phyloP scores from a whole-genome alignment of 73 alveolate genomes.

The Tetrahymena thermophila region DNA sequence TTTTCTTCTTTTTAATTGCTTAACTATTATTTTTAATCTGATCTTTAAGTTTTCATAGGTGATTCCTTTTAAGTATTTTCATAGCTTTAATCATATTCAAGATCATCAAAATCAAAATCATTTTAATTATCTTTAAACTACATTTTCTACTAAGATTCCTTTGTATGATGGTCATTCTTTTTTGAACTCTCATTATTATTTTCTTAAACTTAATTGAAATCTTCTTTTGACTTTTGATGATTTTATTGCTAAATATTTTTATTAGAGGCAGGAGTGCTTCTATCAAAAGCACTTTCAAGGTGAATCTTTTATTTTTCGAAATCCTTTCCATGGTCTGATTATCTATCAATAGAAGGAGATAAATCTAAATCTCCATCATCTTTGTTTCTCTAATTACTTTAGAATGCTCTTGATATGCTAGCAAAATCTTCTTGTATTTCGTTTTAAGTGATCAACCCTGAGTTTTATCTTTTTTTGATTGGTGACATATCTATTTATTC shows the following conservation, averaged over 20 bases:
- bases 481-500: not conserved
- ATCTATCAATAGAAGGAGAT: not conserved
- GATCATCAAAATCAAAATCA: not conserved
- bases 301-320: not conserved
- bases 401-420: not conserved
- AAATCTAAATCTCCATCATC: not conserved
- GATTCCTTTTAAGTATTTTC: not conserved
- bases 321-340: not conserved
- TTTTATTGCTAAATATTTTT: not conserved
- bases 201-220: not conserved
- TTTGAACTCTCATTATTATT: not conserved
- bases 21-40: not conserved
- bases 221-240: not conserved
- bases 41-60: not conserved
- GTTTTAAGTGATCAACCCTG: not conserved
- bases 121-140: not conserved
- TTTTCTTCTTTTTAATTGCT: not conserved
- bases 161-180: not conserved
- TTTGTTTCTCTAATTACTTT: not conserved
- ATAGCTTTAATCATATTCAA: not conserved
- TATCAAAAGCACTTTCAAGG: not conserved
- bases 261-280: not conserved
- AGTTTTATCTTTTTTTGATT: not conserved
- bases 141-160: not conserved
- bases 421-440: not conserved